These are phyloP conservation scores for Raffaelea deltoideospora DNA, from an alignment of 2,329 filamentous ascomycete species.

Conservation along the genomic window DNA sequence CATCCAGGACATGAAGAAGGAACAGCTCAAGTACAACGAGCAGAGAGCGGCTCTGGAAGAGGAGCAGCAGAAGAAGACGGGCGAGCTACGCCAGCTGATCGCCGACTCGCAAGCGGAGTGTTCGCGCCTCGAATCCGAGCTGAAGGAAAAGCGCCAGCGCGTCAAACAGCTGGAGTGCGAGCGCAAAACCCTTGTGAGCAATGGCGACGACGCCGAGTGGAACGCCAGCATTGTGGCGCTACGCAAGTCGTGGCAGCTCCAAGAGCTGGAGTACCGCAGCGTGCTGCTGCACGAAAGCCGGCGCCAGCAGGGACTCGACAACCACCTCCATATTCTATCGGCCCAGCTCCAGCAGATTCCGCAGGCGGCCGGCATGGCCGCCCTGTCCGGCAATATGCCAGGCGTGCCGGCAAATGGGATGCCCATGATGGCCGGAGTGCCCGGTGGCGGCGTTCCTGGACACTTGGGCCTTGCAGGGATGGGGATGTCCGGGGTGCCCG, in stretches of 20 bases:
- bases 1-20: conserved; percentile 41
- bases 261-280: conserved; percentile 36
- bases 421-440: no score
- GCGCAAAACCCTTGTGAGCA: conserved; percentile 45
- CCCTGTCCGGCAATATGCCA: no score
- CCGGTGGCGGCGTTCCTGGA: not conserved
- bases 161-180: conserved; percentile 62
- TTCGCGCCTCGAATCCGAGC: conserved; percentile 51
- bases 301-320: conserved; percentile 29
- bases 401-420: no score
- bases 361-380: no score
- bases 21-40: conserved; percentile 36
- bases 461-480: not conserved
- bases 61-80: conserved; percentile 35
- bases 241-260: conserved; percentile 39
- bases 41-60: conserved; percentile 36
- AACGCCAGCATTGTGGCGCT: conserved; percentile 34
- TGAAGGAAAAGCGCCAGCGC: conserved; percentile 54
- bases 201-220: conserved; percentile 44
- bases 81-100: conserved; percentile 38
- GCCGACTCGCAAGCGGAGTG: conserved; percentile 48
- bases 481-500: not conserved
- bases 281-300: conserved; percentile 31
- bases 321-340: conserved; percentile 29
- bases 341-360: conserved; percentile 28